A percentile compares a stretch with the other conserved stretches of the same genome.
phyloP scores from a whole-genome alignment of 2,329 filamentous ascomycete genomes.

The Chrysoporthe deuterocubensis region DNA sequence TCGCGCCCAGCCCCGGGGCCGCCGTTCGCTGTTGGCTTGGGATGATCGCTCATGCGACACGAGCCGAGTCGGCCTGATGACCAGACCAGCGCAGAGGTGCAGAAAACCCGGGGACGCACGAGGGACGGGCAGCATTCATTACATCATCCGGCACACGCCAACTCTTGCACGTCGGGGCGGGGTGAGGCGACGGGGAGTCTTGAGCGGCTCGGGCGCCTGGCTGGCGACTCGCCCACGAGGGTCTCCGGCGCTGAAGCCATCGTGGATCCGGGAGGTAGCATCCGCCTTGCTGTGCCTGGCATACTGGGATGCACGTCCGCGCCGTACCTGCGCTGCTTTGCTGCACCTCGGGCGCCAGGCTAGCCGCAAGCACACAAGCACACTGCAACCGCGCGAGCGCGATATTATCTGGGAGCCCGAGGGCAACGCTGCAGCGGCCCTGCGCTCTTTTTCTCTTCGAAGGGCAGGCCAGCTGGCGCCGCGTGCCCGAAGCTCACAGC shows the following conservation, averaged over 20 bases:
- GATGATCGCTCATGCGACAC: conserved; percentile 13
- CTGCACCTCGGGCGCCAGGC: not conserved
- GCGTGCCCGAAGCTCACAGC: not conserved
- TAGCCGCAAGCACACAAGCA: not conserved
- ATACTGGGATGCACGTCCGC: not conserved
- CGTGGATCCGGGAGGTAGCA: conserved; percentile 13
- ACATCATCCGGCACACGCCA: not conserved
- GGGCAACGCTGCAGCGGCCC: not conserved
- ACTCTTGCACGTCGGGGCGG: not conserved
- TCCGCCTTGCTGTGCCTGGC: conserved; percentile 12
- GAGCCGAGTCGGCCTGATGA: not conserved
- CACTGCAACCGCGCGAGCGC: not conserved
- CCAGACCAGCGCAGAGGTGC: conserved; percentile 1
- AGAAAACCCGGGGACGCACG: not conserved
- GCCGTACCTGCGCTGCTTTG: conserved; percentile 13
- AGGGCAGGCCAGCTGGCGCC: not conserved
- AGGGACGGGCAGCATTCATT: not conserved
- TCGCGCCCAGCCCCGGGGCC: not conserved
- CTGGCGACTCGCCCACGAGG: not conserved
- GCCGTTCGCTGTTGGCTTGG: conserved; percentile 9
- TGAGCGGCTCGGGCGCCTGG: not conserved
- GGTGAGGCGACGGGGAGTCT: not conserved
- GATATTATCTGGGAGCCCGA: not conserved
- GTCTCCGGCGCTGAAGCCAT: not conserved
- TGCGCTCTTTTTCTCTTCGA: not conserved